phyloP scores from a whole-genome alignment of 805 yeast species.

The Komagataella pseudopastoris region DNA sequence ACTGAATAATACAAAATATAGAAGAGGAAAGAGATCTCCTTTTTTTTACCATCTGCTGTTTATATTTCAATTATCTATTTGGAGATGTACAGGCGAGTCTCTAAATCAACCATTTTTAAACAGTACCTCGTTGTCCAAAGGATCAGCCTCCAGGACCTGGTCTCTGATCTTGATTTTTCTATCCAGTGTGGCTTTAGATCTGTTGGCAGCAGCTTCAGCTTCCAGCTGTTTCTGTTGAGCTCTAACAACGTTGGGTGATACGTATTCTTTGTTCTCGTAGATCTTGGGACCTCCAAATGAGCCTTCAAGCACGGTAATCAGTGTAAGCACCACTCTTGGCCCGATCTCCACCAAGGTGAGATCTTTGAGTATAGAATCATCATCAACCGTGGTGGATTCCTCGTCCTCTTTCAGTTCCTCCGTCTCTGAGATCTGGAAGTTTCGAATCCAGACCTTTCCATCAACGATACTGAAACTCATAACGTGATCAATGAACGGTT shows the following conservation, averaged over 20 bases:
- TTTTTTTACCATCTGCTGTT: background rate
- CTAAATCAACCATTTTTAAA: slow-evolving; percentile 28
- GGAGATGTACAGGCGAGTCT: background rate
- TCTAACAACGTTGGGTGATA: slow-evolving; percentile 90
- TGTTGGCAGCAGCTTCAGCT: slow-evolving; percentile 64
- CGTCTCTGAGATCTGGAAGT: slow-evolving; percentile 71
- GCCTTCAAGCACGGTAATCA: slow-evolving; percentile 86
- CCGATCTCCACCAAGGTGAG: slow-evolving; percentile 86
- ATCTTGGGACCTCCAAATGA: slow-evolving; percentile 97
- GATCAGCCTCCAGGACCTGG: slow-evolving; percentile 64
- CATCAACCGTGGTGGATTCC: slow-evolving; percentile 11
- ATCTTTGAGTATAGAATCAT: slow-evolving; percentile 30
- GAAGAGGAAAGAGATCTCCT: background rate
- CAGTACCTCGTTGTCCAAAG: slow-evolving; percentile 64
- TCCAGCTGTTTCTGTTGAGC: slow-evolving; percentile 73
- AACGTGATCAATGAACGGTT: slow-evolving; percentile 93
- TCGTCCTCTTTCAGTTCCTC: slow-evolving; percentile 40
- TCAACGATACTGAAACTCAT: slow-evolving; percentile 88
- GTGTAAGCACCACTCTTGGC: slow-evolving; percentile 88
- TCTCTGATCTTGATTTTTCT: slow-evolving; percentile 68
- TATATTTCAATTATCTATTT: background rate
- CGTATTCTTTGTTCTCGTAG: slow-evolving; percentile 92
- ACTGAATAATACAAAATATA: background rate
- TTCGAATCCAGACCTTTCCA: slow-evolving; percentile 89
- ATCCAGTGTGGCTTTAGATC: slow-evolving; percentile 70